phyloP scores from a whole-genome alignment of 2,329 filamentous ascomycete species.

The Endothia cerciana region DNA sequence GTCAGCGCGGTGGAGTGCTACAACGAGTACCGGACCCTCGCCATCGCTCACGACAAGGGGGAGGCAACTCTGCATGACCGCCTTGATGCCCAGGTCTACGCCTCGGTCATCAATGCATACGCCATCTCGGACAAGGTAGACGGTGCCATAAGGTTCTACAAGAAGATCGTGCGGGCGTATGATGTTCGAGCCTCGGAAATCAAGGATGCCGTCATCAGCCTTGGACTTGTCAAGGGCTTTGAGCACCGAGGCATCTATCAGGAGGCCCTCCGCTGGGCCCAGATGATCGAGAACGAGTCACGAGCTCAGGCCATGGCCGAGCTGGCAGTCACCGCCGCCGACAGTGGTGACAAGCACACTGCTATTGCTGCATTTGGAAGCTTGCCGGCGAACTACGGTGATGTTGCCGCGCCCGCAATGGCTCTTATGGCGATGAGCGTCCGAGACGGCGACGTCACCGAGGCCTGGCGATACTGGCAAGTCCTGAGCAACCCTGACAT shows the following conservation, averaged over 20 bases:
- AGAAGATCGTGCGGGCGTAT: constrained; percentile 72
- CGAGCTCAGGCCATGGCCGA: constrained; percentile 68
- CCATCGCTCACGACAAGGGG: constrained; percentile 82
- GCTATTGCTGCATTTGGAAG: constrained; percentile 69
- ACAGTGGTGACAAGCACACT: constrained; percentile 71
- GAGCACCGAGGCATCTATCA: constrained; percentile 70
- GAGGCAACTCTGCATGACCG: constrained; percentile 69
- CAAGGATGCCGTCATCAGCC: constrained; percentile 71
- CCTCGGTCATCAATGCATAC: constrained; percentile 89
- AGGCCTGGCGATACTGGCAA: constrained; percentile 81
- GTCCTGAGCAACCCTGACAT: constrained; percentile 67
- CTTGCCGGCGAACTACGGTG: constrained; percentile 55
- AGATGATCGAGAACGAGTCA: constrained; percentile 61
- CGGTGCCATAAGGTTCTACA: constrained; percentile 83
- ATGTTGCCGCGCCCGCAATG: constrained; percentile 65
- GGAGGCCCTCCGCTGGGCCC: constrained; percentile 75
- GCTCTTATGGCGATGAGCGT: constrained; percentile 87
- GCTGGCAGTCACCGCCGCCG: constrained; percentile 79
- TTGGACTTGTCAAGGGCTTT: constrained; percentile 80
- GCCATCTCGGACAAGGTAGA: constrained; percentile 78
- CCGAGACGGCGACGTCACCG: constrained; percentile 76
- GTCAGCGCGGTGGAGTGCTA: constrained; percentile 91
- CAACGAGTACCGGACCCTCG: constrained; percentile 88
- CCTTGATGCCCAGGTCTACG: constrained; percentile 84
- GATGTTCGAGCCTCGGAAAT: constrained; percentile 63